Evolutionary conservation across 2,329 filamentous ascomycete genomes (phyloP).

Genomic region (Colletotrichum siamense): DNA sequence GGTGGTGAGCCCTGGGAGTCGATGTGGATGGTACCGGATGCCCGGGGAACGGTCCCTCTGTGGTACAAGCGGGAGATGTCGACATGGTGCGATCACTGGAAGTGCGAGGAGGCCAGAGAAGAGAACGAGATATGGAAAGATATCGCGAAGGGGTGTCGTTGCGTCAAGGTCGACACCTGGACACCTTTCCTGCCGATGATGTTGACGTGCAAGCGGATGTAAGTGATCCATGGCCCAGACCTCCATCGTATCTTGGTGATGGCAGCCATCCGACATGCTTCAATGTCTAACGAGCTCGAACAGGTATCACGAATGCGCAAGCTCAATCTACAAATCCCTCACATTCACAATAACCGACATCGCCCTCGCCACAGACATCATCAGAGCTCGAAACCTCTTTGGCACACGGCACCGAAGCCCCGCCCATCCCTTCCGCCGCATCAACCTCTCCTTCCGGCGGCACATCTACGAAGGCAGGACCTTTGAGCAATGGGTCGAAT

Average conservation of each 20-base stretch:
- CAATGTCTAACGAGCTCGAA: background rate
- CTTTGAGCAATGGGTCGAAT: constrained; percentile 5
- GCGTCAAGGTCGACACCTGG: background rate
- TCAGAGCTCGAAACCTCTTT: background rate
- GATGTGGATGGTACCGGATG: constrained; percentile 4
- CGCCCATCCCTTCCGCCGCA: constrained; percentile 1
- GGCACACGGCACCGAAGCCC: background rate
- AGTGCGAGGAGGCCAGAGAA: constrained; percentile 7
- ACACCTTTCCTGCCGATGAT: constrained; percentile 9
- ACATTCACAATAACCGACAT: constrained; percentile 16
- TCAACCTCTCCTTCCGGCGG: constrained; percentile 5
- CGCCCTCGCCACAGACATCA: background rate
- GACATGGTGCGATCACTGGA: constrained; percentile 13
- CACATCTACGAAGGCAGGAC: background rate
- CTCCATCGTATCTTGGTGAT: too few species aligned
- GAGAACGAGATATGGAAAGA: background rate
- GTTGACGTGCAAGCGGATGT: constrained; percentile 12
- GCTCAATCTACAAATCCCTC: background rate
- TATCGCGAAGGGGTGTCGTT: background rate
- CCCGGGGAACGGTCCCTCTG: background rate
- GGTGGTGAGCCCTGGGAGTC: background rate
- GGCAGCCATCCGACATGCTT: background rate
- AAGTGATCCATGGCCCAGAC: background rate
- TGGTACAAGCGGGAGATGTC: constrained; percentile 17
- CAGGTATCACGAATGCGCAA: background rate